Base-by-base conservation (phyloP, 2,329 filamentous ascomycete genomes). In the Rutstroemia sp. region DNA sequence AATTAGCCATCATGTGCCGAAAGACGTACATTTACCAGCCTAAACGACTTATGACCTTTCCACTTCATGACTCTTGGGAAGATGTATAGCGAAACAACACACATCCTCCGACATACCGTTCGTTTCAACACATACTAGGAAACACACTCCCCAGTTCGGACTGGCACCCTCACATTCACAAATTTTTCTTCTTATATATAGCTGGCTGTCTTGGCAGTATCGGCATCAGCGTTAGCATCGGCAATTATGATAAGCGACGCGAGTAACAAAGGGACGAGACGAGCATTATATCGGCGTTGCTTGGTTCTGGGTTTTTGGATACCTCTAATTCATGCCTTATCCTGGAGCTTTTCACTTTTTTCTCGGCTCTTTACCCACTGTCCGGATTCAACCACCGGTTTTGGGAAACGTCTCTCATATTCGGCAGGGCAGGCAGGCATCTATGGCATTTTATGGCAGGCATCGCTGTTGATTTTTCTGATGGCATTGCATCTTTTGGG, bases 251-350 rank as follows among this genome's bases (percentile, higher is more conserved):
- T 41, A 34, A 54, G 16, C 52, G 48, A 27, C 16, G 52, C 52
- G 52, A 53, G 30, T 38, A 45, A 49, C 39, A 53, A 53, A 34
- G 52, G 42, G 52, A 54, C 52, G 52, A 54, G 39, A 45, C 34
- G 47, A 44, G 52, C 52, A 54, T 54, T 54, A 54, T 23, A 54
- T 27, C 37, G 52, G 52, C 52, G 52, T 54, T 53, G 27, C 47
- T 49, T 18, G 34, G 50, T 39, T 41, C 47, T 49, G 52, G 52
- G 30, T 34, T 39, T 49, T 54, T 54, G 42, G 52, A 49, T 49
- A 45, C 39, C 34, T 54, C 18, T 54, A 54, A 54, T 54, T 54
- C 44, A 54, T 49, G 42, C 30, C 47, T 37, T 44, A 49, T 54
- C n/a, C 52, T 41, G 44, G 52, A 49, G 44, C 52, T 49, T 42